A percentile compares a stretch with the other conserved stretches of the same genome.
Evolutionary conservation across 73 alveolate species (phyloP).

Genomic region (Paramecium pentaurelia): DNA sequence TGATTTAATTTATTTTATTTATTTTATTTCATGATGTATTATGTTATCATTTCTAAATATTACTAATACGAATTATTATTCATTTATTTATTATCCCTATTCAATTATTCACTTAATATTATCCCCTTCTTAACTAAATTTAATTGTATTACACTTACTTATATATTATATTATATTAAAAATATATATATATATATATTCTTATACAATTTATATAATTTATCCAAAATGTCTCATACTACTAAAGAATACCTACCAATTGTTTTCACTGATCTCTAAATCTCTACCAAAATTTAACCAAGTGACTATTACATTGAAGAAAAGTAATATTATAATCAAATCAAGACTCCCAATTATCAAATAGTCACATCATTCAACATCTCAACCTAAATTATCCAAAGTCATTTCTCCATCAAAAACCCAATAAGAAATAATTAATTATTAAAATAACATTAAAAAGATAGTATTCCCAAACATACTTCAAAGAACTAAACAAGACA

Average conservation of each 20-base stretch:
- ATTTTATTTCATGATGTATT: conserved; percentile 1
- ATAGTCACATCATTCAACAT: neutral
- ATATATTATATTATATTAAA: neutral
- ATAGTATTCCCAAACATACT: neutral
- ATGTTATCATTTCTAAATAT: neutral
- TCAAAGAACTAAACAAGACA: neutral
- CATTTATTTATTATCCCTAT: neutral
- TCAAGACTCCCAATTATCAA: neutral
- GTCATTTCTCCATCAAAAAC: neutral
- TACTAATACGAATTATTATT: neutral
- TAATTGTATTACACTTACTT: neutral
- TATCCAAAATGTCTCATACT: neutral
- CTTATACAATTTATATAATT: neutral
- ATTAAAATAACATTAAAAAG: neutral
- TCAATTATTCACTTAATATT: neutral
- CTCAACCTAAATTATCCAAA: neutral
- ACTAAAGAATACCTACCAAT: neutral
- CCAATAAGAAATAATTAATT: neutral
- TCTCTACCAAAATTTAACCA: neutral
- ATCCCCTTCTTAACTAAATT: neutral
- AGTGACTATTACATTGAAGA: neutral
- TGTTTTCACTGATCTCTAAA: neutral
- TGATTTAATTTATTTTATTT: neutral
- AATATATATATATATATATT: neutral
- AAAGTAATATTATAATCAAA: neutral